phyloP scores from a whole-genome alignment of 129 eudicot species.

The Heracleum sosnowskyi region DNA sequence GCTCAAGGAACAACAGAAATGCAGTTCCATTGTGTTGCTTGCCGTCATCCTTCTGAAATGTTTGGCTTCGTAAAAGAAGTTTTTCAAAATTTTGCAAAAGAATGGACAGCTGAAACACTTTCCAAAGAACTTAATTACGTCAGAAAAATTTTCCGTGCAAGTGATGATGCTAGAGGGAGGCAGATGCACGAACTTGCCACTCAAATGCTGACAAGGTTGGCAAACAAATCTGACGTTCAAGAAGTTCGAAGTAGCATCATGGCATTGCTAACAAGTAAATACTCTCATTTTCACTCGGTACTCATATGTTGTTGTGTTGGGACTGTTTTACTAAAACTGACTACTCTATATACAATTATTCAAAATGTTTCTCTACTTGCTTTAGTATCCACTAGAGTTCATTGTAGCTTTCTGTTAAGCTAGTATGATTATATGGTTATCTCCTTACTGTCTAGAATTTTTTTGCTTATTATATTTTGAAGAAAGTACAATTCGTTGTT shows the following conservation, averaged over 20 bases:
- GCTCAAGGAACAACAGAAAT: constrained; percentile 63
- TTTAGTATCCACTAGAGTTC: neutral
- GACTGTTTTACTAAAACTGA: neutral
- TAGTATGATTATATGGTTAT: neutral
- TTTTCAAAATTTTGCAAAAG: constrained; percentile 72
- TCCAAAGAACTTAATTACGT: constrained; percentile 85
- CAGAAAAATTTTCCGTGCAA: constrained; percentile 59
- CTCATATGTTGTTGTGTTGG: neutral
- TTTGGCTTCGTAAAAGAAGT: constrained; percentile 97
- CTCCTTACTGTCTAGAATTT: neutral
- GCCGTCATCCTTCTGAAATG: constrained; percentile 98
- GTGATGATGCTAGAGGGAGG: constrained; percentile 79
- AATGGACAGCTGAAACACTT: constrained; percentile 69
- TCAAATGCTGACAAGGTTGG: constrained; percentile 57
- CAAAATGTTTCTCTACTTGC: neutral
- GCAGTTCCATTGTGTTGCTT: constrained; percentile 97
- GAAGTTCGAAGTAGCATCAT: constrained; percentile 58
- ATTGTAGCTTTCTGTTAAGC: neutral
- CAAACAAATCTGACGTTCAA: constrained; percentile 43
- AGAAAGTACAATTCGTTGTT: neutral
- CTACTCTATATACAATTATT: neutral
- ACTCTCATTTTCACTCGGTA: neutral
- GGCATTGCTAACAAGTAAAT: constrained; percentile 57
- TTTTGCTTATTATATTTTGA: neutral
- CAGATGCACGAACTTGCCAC: constrained; percentile 58